Evolutionary conservation across 305 asterid genomes (phyloP), one percentile per base, ranked within the genome.

Genomic region (Fraxinus velutina): DNA sequence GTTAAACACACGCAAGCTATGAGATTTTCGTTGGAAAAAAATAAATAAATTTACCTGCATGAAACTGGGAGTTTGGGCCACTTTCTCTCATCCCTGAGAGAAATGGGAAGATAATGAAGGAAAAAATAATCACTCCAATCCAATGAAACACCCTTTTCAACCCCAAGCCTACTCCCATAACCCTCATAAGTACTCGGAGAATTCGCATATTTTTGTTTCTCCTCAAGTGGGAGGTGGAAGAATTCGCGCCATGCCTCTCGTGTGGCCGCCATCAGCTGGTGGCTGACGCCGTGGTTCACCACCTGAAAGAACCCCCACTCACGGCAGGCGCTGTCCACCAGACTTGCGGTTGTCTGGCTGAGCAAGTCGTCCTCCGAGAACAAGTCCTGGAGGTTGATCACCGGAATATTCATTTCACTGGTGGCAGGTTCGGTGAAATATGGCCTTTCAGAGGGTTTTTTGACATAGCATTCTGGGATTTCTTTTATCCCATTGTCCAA

Each of bases 61-160:
- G 95, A 77, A 85, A 44, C 76, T 2, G 99, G 98, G 42, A 78
- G 83, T 30, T 9, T 36, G 1, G 99, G 99, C 99, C 99, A 93
- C 86, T 91, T 95, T 3, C 82, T 84, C 17, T 80, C 86, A 57
- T 95, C 92, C 78, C 93, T 89, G 15, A 92, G 77, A 0, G 80
- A 15, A 0, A 79, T 5, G 0, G 99, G 99, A 27, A 92, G 94
- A 32, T 81, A 88, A 19, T 93, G 86, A 22, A 95, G 95, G 72
- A 89, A 95, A 77, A 91, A 95, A 33, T 95, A 95, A 66, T 95
- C 99, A 29, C 97, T 93, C 99, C 99, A 95, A 47, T 95, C 99
- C 80, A 95, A 74, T 19, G 90, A 83, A 0, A 86, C 83, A 1
- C 94, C 97, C 47, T 93, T 84, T 83, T 85, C 91, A 50, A 92